Conservation (phyloP, 1,284 basidiomycete species). For the Cutaneotrichosporon arboriforme region DNA sequence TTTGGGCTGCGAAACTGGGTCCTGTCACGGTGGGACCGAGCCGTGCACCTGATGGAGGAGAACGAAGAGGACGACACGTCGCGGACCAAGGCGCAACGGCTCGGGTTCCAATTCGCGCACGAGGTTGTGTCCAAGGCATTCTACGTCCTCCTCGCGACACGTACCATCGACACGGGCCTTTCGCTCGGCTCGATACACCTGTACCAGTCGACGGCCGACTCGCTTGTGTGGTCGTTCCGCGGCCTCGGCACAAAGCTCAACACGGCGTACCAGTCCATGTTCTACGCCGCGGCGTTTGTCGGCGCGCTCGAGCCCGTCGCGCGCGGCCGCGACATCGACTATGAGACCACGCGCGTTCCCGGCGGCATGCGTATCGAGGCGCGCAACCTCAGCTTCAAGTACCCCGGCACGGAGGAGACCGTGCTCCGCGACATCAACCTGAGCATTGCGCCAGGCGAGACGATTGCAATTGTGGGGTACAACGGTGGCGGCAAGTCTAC, state of each 20-base stretch:
- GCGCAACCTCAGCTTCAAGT: constrained; percentile 69
- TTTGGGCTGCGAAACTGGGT: constrained; percentile 79
- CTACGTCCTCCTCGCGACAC: constrained; percentile 60
- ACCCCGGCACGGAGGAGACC: constrained; percentile 62
- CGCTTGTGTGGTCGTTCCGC: constrained; percentile 1
- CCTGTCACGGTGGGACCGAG: constrained; percentile 60
- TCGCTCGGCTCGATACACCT: constrained; percentile 69
- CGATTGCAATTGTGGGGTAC: not conserved
- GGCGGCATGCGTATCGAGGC: constrained; percentile 61
- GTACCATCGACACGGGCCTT: constrained; percentile 56
- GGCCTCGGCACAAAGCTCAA: constrained; percentile 19
- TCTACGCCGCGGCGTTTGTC: constrained; percentile 53
- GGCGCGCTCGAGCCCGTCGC: not conserved
- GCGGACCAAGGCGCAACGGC: no score
- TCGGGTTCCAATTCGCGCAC: not conserved
- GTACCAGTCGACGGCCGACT: constrained; percentile 63
- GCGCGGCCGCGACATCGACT: constrained; percentile 17
- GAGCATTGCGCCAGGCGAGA: not conserved
- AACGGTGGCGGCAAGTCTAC: constrained; percentile 15
- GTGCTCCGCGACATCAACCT: constrained; percentile 51
- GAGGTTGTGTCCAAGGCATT: not conserved
- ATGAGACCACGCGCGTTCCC: constrained; percentile 21
- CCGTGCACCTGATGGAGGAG: not conserved
- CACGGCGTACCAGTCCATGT: constrained; percentile 63
- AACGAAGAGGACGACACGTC: not conserved